Percentiles rank a stretch among this genome's conserved stretches.
These are phyloP conservation scores for Crithidia thermophila DNA, from an alignment of 208 protist genomes.

Conservation along the genomic window DNA sequence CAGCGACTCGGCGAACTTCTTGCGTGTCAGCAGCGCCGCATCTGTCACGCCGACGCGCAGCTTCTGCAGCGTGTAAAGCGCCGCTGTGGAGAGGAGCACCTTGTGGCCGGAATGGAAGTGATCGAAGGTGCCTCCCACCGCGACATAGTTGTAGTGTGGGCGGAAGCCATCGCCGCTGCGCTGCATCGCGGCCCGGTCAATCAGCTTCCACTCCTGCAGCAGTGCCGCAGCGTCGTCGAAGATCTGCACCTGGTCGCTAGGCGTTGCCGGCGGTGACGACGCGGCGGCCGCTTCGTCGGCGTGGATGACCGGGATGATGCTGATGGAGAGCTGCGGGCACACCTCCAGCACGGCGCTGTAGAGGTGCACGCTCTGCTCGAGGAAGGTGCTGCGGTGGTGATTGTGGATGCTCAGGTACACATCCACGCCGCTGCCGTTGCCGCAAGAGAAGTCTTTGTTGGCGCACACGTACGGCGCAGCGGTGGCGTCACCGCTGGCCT, in stretches of 20 bases:
- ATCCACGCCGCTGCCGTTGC: slow-evolving; percentile 27
- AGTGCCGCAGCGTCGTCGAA: slow-evolving; percentile 21
- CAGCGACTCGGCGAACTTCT: slow-evolving; percentile 67
- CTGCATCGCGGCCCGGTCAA: slow-evolving; percentile 15
- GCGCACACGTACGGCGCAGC: slow-evolving; percentile 18
- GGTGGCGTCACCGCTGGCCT: neutral
- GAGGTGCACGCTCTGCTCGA: slow-evolving; percentile 62
- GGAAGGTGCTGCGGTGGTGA: slow-evolving; percentile 49
- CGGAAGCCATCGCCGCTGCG: slow-evolving; percentile 42
- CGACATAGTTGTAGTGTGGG: slow-evolving; percentile 74
- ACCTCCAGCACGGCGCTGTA: slow-evolving; percentile 59
- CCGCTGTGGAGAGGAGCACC: slow-evolving; percentile 77
- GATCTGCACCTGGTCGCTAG: slow-evolving; percentile 3
- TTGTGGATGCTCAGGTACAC: slow-evolving; percentile 63
- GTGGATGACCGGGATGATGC: slow-evolving; percentile 60
- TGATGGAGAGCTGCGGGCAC: slow-evolving; percentile 43
- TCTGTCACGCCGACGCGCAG: slow-evolving; percentile 79
- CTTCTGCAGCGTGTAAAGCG: slow-evolving; percentile 58
- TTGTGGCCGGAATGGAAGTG: slow-evolving; percentile 90
- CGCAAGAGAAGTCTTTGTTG: slow-evolving; percentile 9
- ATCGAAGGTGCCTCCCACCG: slow-evolving; percentile 92
- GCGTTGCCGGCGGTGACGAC: neutral
- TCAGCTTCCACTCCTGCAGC: slow-evolving; percentile 17
- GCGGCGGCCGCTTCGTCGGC: neutral
- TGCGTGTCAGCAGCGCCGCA: slow-evolving; percentile 58